Percentiles rank a stretch among this genome's conserved stretches.
These are phyloP conservation scores for Chiua sp. DNA, from an alignment of 1,284 basidiomycete species.

Conservation along the genomic window DNA sequence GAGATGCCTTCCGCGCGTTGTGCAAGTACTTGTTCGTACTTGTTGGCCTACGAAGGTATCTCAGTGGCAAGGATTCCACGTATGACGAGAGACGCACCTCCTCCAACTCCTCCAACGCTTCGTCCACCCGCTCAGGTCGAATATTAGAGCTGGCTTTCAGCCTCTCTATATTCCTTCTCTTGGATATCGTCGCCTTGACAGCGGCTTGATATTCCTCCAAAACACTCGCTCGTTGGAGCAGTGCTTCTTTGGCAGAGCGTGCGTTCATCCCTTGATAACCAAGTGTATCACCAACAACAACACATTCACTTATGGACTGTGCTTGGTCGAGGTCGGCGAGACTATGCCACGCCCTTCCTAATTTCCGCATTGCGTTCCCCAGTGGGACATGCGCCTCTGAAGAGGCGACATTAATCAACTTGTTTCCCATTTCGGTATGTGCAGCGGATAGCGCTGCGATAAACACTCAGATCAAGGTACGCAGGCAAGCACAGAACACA, in stretches of 20 bases:
- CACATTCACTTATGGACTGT: constrained; percentile 89
- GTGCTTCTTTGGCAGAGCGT: constrained; percentile 91
- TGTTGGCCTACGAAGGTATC: constrained; percentile 66
- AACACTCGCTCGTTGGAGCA: constrained; percentile 85
- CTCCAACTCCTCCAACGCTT: constrained; percentile 92
- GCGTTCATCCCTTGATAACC: constrained; percentile 95
- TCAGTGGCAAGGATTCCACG: constrained; percentile 15
- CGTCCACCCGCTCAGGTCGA: constrained; percentile 86
- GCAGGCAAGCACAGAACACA: constrained; percentile 5
- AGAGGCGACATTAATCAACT: constrained; percentile 85
- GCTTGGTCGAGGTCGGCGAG: constrained; percentile 85
- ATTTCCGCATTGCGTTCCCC: constrained; percentile 79
- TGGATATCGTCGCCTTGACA: constrained; percentile 90
- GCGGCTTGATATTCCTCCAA: constrained; percentile 93
- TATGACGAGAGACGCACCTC: constrained; percentile 60
- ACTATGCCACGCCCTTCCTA: constrained; percentile 86
- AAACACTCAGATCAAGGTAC: background rate
- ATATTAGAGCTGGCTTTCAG: constrained; percentile 90
- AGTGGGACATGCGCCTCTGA: constrained; percentile 86
- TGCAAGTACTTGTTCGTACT: constrained; percentile 84
- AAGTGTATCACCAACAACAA: constrained; percentile 89
- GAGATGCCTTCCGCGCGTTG: constrained; percentile 89
- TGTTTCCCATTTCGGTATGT: constrained; percentile 88
- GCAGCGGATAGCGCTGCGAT: constrained; percentile 71
- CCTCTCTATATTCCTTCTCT: constrained; percentile 88